Evolutionary conservation across 2,329 filamentous ascomycete species (phyloP).

Genomic region (Microcera coccophila): DNA sequence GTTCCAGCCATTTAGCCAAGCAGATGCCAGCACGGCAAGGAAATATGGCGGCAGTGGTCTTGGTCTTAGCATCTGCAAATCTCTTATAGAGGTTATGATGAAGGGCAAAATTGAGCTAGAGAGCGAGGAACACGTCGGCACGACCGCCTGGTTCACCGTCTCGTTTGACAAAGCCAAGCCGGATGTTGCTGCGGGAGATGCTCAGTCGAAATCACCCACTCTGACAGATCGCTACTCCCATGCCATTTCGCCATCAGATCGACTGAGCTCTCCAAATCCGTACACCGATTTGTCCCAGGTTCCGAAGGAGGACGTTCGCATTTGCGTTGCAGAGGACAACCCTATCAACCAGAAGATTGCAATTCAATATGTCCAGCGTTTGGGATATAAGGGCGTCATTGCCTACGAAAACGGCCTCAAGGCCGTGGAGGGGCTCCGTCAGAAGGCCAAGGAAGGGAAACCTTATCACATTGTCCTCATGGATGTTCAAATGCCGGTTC

Average conservation of each 20-base stretch:
- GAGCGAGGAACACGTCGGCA: constrained; percentile 68
- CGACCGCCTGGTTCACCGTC: constrained; percentile 73
- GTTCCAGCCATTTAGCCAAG: constrained; percentile 90
- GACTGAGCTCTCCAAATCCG: constrained; percentile 39
- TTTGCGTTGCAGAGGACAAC: constrained; percentile 95
- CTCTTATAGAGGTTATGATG: constrained; percentile 88
- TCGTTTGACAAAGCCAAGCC: constrained; percentile 77
- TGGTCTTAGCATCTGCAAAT: constrained; percentile 91
- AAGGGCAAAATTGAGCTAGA: constrained; percentile 79
- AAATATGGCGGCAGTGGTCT: constrained; percentile 91
- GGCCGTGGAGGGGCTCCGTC: constrained; percentile 79
- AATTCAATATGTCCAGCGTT: constrained; percentile 80
- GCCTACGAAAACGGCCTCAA: constrained; percentile 87
- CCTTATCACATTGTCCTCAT: constrained; percentile 91
- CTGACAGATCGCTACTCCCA: constrained; percentile 34
- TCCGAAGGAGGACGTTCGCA: constrained; percentile 71
- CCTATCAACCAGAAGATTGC: constrained; percentile 92
- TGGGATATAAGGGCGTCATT: constrained; percentile 77
- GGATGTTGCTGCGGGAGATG: constrained; percentile 56
- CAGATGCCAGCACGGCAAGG: constrained; percentile 82
- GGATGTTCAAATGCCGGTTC: constrained; percentile 94
- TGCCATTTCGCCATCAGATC: constrained; percentile 33
- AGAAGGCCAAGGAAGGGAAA: constrained; percentile 63
- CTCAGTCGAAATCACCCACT: constrained; percentile 36
- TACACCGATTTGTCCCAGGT: constrained; percentile 68